phyloP scores from a whole-genome alignment of 2,329 filamentous ascomycete species.

The Beauveria caledonica region DNA sequence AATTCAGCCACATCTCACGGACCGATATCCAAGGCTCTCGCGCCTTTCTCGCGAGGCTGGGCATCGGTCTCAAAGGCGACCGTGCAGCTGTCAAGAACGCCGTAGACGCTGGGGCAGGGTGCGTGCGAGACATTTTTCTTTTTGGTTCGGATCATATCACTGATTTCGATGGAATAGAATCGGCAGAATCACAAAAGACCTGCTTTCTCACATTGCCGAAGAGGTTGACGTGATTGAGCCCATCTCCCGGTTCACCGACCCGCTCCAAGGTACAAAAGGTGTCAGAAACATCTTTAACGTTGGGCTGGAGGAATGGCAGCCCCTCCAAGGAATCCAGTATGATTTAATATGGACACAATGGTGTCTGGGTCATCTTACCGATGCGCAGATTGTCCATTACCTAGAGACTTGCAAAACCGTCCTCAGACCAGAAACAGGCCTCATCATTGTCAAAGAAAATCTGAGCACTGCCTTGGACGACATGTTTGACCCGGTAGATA shows the following conservation, averaged over 20 bases:
- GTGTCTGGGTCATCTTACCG: slow-evolving; percentile 62
- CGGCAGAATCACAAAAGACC: slow-evolving; percentile 70
- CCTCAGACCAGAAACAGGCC: slow-evolving; percentile 20
- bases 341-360: slow-evolving; percentile 10
- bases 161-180: slow-evolving; percentile 44
- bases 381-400: slow-evolving; percentile 61
- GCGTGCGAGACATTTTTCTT: slow-evolving; percentile 10
- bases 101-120: slow-evolving; percentile 35
- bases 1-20: slow-evolving; percentile 19
- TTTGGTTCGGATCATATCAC: background rate
- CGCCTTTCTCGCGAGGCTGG: slow-evolving; percentile 57
- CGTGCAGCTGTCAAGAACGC: slow-evolving; percentile 21
- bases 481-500: slow-evolving; percentile 68
- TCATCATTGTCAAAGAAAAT: slow-evolving; percentile 57
- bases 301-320: slow-evolving; percentile 64
- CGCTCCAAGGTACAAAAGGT: slow-evolving; percentile 49
- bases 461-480: slow-evolving; percentile 50
- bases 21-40: slow-evolving; percentile 58
- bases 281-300: slow-evolving; percentile 58
- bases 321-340: slow-evolving; percentile 44
- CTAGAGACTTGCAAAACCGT: slow-evolving; percentile 50
- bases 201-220: slow-evolving; percentile 61
- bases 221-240: slow-evolving; percentile 81
- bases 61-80: slow-evolving; percentile 26
- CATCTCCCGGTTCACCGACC: slow-evolving; percentile 69